Conservation (phyloP, 345 rosid species). For the Eucalyptus pauciflora region DNA sequence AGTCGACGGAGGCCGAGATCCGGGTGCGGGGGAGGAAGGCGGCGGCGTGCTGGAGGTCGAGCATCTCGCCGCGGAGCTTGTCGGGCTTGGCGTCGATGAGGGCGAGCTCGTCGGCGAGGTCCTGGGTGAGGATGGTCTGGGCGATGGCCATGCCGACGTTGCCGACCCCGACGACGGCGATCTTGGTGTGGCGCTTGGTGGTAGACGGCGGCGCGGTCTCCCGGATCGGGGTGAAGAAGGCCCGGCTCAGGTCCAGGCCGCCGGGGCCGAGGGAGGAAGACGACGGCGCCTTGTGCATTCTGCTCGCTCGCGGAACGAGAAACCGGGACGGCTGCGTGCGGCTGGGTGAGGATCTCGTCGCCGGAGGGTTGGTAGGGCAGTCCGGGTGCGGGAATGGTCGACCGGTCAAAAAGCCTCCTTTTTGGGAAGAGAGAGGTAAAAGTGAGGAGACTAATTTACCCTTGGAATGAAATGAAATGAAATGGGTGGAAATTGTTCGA, state of each 20-base stretch:
- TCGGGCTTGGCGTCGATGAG: slow-evolving; percentile 61
- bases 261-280: slow-evolving; percentile 51
- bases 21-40: slow-evolving; percentile 91
- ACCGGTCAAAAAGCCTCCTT: background rate
- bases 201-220: slow-evolving; percentile 41
- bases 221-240: slow-evolving; percentile 61
- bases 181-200: slow-evolving; percentile 48
- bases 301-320: background rate
- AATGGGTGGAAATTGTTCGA: background rate
- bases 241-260: slow-evolving; percentile 44
- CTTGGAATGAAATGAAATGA: background rate
- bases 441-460: background rate
- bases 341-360: background rate
- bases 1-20: slow-evolving; percentile 71
- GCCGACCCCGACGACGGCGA: slow-evolving; percentile 82
- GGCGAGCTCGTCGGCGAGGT: slow-evolving; percentile 62
- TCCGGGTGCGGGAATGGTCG: background rate
- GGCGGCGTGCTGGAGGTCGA: slow-evolving; percentile 97
- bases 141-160: slow-evolving; percentile 99
- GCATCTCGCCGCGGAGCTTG: slow-evolving; percentile 93
- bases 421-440: background rate
- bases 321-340: background rate
- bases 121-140: slow-evolving; percentile 90
- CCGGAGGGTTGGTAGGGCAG: background rate
- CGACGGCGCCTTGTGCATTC: slow-evolving; percentile 49